Evolutionary conservation across 805 yeast genomes (phyloP).

Genomic region (Yarrowia sp.): DNA sequence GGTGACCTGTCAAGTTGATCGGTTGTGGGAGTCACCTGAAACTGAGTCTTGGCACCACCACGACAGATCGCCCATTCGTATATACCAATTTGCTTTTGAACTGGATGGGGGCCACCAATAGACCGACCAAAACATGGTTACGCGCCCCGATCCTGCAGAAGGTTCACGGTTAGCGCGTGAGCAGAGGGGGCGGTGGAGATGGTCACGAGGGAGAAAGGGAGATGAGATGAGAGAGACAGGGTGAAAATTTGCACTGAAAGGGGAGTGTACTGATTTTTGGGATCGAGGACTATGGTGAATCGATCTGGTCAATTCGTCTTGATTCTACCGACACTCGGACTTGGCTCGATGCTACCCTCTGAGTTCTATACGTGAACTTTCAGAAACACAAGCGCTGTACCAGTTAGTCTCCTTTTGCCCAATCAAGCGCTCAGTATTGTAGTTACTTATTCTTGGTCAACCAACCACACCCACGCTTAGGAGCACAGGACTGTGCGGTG

Average conservation of each 20-base stretch:
- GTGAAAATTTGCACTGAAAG: no score
- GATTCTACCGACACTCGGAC: no score
- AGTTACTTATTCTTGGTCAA: background rate
- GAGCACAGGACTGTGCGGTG: no score
- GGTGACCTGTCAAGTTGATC: background rate
- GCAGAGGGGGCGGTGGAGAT: conserved; percentile 8
- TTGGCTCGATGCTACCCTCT: no score
- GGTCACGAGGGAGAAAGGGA: no score
- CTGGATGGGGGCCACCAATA: background rate
- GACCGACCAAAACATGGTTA: background rate
- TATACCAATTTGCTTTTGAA: background rate
- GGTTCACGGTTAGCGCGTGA: conserved; percentile 2
- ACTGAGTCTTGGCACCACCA: background rate
- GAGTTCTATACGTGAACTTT: background rate
- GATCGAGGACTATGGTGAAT: no score
- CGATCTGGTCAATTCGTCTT: no score
- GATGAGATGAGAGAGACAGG: background rate
- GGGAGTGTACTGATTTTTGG: no score
- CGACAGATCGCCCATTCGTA: background rate
- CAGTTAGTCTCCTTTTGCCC: no score
- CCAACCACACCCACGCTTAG: background rate
- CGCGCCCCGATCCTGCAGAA: conserved; percentile 11
- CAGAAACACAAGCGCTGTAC: no score
- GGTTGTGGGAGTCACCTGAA: background rate
- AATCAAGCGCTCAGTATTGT: background rate